A percentile compares a stretch with the other conserved stretches of the same genome.
Conservation (phyloP, 2,329 filamentous ascomycete species). For the Boeremia lycopersici region DNA sequence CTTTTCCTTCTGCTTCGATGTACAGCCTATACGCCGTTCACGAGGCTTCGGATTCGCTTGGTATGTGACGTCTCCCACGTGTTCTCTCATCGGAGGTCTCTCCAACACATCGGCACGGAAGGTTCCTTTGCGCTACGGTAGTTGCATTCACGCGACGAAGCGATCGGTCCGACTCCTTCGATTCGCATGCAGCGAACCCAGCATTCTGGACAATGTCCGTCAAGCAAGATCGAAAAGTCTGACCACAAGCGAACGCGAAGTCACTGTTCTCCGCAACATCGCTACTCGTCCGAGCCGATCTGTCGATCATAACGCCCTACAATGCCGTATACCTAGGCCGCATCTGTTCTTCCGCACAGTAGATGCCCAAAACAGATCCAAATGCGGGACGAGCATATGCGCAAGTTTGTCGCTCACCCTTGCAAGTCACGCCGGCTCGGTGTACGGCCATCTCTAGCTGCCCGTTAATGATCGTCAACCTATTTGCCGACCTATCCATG, state of each 20-base stretch:
- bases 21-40: too few relatives aligned
- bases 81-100: not conserved
- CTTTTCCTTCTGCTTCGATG: not conserved
- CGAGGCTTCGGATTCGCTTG: not conserved
- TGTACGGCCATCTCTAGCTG: not conserved
- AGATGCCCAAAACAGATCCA: not conserved
- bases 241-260: not conserved
- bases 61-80: not conserved
- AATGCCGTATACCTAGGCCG: not conserved
- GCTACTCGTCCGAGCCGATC: not conserved
- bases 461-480: not conserved
- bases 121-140: not conserved
- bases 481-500: not conserved
- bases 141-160: not conserved
- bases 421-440: not conserved
- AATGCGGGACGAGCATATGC: not conserved
- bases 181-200: not conserved
- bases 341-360: not conserved
- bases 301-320: slow-evolving; percentile 7
- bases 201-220: not conserved
- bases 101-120: not conserved
- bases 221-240: not conserved
- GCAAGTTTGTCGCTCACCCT: not conserved
- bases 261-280: not conserved
- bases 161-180: slow-evolving; percentile 3